Conservation (phyloP, 164 flowering plant species). For the Pachysandra terminalis region DNA sequence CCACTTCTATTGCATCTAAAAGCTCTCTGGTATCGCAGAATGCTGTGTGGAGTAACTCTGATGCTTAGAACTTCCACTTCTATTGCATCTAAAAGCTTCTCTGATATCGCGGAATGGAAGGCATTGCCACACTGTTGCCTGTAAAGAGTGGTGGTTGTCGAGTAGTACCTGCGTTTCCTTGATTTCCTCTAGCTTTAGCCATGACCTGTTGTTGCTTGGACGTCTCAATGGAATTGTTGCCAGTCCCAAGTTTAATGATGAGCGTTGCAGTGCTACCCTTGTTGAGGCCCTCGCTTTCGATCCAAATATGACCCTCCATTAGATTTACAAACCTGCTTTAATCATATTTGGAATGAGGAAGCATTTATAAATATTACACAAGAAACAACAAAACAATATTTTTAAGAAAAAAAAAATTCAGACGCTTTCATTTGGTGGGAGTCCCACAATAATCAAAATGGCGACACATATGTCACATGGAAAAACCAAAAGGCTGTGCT, state of each 20-base stretch:
- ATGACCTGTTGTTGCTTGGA: constrained; percentile 18
- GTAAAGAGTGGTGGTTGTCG: constrained; percentile 9
- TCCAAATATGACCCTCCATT: constrained; percentile 75
- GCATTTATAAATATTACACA: not conserved
- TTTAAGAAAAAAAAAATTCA: too few species aligned
- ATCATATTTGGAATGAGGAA: constrained; percentile 5
- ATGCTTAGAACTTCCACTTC: too few species aligned
- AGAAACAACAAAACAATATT: not conserved
- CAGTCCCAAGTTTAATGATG: constrained; percentile 37
- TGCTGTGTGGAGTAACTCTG: too few species aligned
- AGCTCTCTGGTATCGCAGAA: too few species aligned
- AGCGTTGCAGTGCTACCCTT: constrained; percentile 48
- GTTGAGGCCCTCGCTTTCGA: constrained; percentile 64
- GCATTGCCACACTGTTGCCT: constrained; percentile 4
- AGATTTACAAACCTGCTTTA: constrained; percentile 51
- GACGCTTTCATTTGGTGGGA: too few species aligned
- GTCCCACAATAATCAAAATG: too few species aligned
- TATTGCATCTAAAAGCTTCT: constrained; percentile 36
- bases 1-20: too few species aligned
- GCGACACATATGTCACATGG: too few species aligned
- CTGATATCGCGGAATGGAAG: constrained; percentile 23
- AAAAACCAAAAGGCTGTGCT: too few species aligned
- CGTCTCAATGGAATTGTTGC: constrained; percentile 27
- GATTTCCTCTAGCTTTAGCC: constrained; percentile 23
- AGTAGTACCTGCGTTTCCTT: constrained; percentile 26